phyloP scores from a whole-genome alignment of 2,329 filamentous ascomycete genomes.

The Fusarium algeriense region DNA sequence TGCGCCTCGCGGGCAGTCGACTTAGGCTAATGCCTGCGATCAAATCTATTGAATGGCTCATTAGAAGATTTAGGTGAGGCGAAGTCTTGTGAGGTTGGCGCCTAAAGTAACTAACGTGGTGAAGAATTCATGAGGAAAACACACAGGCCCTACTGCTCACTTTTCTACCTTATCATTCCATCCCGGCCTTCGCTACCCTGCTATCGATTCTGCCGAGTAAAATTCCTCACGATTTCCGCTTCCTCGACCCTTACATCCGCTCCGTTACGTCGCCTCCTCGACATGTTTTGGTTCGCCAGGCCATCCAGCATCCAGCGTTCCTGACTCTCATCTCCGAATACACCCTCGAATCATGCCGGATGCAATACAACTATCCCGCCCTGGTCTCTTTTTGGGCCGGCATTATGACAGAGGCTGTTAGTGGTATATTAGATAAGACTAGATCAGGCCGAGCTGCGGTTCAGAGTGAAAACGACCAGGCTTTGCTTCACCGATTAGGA shows the following conservation, averaged over 20 bases:
- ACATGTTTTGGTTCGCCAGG: conserved; percentile 84
- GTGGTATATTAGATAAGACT: conserved; percentile 81
- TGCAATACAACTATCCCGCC: conserved; percentile 79
- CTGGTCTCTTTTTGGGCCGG: conserved; percentile 93
- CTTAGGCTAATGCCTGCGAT: conserved; percentile 88
- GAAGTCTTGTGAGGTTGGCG: background rate
- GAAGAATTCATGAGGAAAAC: conserved; percentile 91
- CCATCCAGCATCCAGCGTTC: conserved; percentile 81
- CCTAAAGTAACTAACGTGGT: conserved; percentile 10
- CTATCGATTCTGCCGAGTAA: conserved; percentile 86
- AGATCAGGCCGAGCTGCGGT: conserved; percentile 81
- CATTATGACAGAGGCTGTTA: conserved; percentile 85
- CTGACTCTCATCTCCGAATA: conserved; percentile 82
- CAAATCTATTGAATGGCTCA: conserved; percentile 94
- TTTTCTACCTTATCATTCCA: conserved; percentile 92
- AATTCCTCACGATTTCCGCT: conserved; percentile 81
- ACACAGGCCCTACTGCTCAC: conserved; percentile 81
- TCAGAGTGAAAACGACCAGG: conserved; percentile 84
- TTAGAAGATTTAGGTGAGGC: conserved; percentile 85
- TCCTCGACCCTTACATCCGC: conserved; percentile 87
- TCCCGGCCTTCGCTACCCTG: conserved; percentile 85
- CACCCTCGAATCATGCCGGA: conserved; percentile 78
- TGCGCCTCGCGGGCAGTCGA: conserved; percentile 81
- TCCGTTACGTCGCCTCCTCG: conserved; percentile 82
- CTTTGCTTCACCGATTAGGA: conserved; percentile 75